Percentiles rank a stretch among this genome's conserved stretches.
Evolutionary conservation across 768 basidiomycete species (phyloP).

Genomic region (Leccinum subgranulosum): DNA sequence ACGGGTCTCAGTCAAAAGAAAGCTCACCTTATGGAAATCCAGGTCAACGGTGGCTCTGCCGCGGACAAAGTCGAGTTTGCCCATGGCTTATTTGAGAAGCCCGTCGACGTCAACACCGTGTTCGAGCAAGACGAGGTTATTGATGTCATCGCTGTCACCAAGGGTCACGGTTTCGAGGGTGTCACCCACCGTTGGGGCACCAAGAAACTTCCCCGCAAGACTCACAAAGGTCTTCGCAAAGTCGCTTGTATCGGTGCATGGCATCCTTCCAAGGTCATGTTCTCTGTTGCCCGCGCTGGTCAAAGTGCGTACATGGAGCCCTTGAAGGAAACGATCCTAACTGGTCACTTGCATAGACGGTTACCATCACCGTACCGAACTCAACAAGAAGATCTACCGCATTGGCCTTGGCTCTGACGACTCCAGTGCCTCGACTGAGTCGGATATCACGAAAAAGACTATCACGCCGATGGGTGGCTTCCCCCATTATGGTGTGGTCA

Average conservation of each 20-base stretch:
- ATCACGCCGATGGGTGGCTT: constrained; percentile 99
- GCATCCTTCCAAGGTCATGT: constrained; percentile 99
- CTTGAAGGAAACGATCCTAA: not conserved
- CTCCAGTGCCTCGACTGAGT: constrained; percentile 88
- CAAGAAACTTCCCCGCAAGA: constrained; percentile 98
- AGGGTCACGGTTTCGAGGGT: constrained; percentile 99
- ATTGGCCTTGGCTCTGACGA: constrained; percentile 78
- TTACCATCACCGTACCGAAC: constrained; percentile 94
- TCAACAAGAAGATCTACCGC: constrained; percentile 99
- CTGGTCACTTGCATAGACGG: constrained; percentile 54
- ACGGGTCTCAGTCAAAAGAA: constrained; percentile 98
- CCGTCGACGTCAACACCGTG: constrained; percentile 76
- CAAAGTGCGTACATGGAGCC: constrained; percentile 67
- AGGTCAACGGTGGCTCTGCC: constrained; percentile 94
- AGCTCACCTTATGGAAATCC: constrained; percentile 99
- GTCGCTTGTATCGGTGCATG: constrained; percentile 98
- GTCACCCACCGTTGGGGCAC: constrained; percentile 99
- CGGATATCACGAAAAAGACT: constrained; percentile 88
- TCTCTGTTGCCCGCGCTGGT: constrained; percentile 99
- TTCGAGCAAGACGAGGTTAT: constrained; percentile 98
- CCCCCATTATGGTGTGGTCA: constrained; percentile 98
- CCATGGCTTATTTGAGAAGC: constrained; percentile 94
- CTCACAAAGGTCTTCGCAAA: constrained; percentile 99
- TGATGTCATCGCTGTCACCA: constrained; percentile 97
- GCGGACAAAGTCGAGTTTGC: constrained; percentile 98